Evolutionary conservation across 129 eudicot species (phyloP).

Genomic region (Arctium minus): DNA sequence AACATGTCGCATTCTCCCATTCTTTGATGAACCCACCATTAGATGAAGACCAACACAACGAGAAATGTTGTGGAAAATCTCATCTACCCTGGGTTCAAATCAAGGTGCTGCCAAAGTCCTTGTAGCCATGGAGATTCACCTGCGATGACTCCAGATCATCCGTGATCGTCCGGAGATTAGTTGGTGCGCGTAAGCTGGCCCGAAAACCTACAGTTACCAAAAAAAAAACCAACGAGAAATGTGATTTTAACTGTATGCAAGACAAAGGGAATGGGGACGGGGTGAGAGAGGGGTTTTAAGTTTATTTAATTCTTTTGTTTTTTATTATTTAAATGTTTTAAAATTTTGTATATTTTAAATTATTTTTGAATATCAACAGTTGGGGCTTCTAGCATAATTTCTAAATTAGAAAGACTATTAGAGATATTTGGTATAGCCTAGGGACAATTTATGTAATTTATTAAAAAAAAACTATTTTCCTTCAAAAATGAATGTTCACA

Average conservation of each 20-base stretch:
- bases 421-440: neutral
- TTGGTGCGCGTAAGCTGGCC: too few relatives aligned
- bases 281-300: neutral
- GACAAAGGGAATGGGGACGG: neutral
- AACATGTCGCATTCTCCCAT: neutral
- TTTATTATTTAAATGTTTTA: neutral
- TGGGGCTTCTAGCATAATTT: neutral
- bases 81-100: too few relatives aligned
- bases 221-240: too few relatives aligned
- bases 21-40: neutral
- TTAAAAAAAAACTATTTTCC: neutral
- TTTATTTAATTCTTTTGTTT: neutral
- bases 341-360: neutral
- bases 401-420: neutral
- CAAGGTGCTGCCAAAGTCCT: too few relatives aligned
- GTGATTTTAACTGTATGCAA: neutral
- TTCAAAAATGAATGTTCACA: too few relatives aligned
- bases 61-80: too few relatives aligned
- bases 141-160: too few relatives aligned
- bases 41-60: too few relatives aligned
- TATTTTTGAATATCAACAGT: neutral
- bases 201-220: too few relatives aligned
- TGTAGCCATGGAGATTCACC: too few relatives aligned
- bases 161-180: too few relatives aligned
- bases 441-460: neutral